Evolutionary conservation across 2,329 filamentous ascomycete species (phyloP).

Genomic region (Diplodia seriata): DNA sequence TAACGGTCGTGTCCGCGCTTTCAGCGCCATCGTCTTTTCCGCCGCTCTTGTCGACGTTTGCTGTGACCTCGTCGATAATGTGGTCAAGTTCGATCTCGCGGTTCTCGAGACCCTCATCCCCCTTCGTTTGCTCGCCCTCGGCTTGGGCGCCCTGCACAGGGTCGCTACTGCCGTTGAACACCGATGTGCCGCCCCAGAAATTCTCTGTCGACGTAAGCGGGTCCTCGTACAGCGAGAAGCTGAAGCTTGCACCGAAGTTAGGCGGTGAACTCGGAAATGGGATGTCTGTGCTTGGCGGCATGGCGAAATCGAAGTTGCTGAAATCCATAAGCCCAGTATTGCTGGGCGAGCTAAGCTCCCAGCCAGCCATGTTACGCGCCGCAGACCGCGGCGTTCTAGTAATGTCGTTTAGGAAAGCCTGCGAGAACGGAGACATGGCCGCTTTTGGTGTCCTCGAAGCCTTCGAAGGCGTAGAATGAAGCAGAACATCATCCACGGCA

Average conservation of each 20-base stretch:
- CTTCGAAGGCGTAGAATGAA: slow-evolving; percentile 47
- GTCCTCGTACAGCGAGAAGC: slow-evolving; percentile 49
- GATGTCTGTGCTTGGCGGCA: slow-evolving; percentile 46
- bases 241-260: slow-evolving; percentile 32
- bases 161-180: slow-evolving; percentile 44
- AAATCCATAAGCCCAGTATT: slow-evolving; percentile 36
- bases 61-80: slow-evolving; percentile 46
- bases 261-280: slow-evolving; percentile 46
- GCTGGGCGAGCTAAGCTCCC: slow-evolving; percentile 20
- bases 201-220: slow-evolving; percentile 42
- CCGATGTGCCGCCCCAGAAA: slow-evolving; percentile 38
- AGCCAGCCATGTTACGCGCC: not conserved
- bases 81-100: slow-evolving; percentile 45
- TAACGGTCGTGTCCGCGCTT: slow-evolving; percentile 15
- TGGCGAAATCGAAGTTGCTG: slow-evolving; percentile 39
- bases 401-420: slow-evolving; percentile 69
- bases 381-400: slow-evolving; percentile 24
- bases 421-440: slow-evolving; percentile 64
- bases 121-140: slow-evolving; percentile 27
- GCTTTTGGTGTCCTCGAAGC: slow-evolving; percentile 38
- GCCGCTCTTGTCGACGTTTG: not conserved
- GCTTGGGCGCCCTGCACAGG: slow-evolving; percentile 34
- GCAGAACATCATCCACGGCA: slow-evolving; percentile 47
- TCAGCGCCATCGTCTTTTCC: slow-evolving; percentile 1
- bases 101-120: slow-evolving; percentile 39